phyloP scores from a whole-genome alignment of 2,329 filamentous ascomycete genomes.

The Hypoxylon rubiginosum region DNA sequence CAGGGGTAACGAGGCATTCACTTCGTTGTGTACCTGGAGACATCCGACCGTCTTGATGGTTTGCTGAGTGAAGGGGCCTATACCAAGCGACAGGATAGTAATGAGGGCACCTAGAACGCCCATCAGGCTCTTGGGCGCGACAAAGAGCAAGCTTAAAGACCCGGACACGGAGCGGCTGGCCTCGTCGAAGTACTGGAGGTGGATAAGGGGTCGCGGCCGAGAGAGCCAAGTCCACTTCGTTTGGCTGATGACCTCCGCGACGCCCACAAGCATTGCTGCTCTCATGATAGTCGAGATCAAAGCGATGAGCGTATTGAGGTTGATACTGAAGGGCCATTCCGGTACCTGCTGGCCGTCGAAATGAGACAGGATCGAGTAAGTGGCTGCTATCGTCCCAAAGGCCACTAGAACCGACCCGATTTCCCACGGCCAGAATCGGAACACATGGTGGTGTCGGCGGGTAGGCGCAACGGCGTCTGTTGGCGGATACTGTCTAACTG shows the following conservation, averaged over 20 bases:
- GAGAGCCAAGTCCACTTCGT: slow-evolving; percentile 53
- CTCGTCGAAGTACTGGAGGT: slow-evolving; percentile 51
- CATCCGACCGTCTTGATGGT: slow-evolving; percentile 45
- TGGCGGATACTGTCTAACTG: neutral
- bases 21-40: slow-evolving; percentile 24
- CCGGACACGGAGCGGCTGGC: slow-evolving; percentile 50
- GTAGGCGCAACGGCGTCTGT: neutral
- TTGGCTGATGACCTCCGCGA: slow-evolving; percentile 52
- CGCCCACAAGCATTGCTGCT: slow-evolving; percentile 47
- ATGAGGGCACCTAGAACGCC: slow-evolving; percentile 39
- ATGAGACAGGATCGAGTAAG: slow-evolving; percentile 26
- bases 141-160: slow-evolving; percentile 46
- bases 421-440: slow-evolving; percentile 40
- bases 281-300: slow-evolving; percentile 42
- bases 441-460: slow-evolving; percentile 28
- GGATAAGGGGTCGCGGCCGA: slow-evolving; percentile 45
- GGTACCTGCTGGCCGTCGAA: slow-evolving; percentile 31
- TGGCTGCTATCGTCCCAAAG: slow-evolving; percentile 30
- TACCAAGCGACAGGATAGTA: slow-evolving; percentile 47
- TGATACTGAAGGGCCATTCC: slow-evolving; percentile 42
- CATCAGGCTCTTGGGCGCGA: slow-evolving; percentile 25
- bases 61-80: slow-evolving; percentile 53
- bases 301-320: slow-evolving; percentile 41
- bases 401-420: slow-evolving; percentile 30
- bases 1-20: slow-evolving; percentile 36